Evolutionary conservation across 495 filamentous ascomycete genomes (phyloP).

Genomic region (Aspergillus avenaceus): DNA sequence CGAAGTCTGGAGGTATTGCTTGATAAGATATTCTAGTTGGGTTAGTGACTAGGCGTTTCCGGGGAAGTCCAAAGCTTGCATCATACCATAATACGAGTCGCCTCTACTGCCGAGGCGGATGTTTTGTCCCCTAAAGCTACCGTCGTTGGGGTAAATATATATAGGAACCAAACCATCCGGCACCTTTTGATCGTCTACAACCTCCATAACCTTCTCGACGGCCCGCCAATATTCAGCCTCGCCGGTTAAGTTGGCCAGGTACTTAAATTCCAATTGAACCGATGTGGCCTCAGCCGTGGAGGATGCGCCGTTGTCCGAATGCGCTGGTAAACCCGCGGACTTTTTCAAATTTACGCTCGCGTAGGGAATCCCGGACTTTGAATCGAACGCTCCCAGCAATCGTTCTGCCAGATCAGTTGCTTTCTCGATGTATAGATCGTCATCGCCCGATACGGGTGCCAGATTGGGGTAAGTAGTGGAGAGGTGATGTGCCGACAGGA

Average conservation of each 20-base stretch:
- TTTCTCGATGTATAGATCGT: constrained; percentile 94
- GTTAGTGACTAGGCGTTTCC: constrained; percentile 10
- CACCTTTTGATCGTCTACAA: constrained; percentile 73
- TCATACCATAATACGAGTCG: constrained; percentile 85
- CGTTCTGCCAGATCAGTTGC: constrained; percentile 89
- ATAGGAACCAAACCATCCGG: constrained; percentile 87
- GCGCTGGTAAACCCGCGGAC: constrained; percentile 67
- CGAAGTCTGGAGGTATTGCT: constrained; percentile 91
- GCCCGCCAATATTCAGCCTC: constrained; percentile 87
- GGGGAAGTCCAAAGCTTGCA: background rate
- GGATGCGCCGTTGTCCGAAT: constrained; percentile 83
- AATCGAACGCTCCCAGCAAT: constrained; percentile 82
- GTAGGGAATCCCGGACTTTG: constrained; percentile 78
- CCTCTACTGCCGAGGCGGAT: constrained; percentile 90
- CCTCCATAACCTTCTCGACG: constrained; percentile 86
- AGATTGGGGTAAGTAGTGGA: constrained; percentile 66
- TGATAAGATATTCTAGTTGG: constrained; percentile 79
- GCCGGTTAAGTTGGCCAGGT: constrained; percentile 89
- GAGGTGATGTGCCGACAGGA: constrained; percentile 92
- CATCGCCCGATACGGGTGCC: constrained; percentile 62
- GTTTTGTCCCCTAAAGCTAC: constrained; percentile 74
- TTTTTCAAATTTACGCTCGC: constrained; percentile 85
- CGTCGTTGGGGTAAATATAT: constrained; percentile 75
- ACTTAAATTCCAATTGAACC: constrained; percentile 95
- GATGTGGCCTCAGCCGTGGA: constrained; percentile 91